Conservation (phyloP, 176 grass and related monocot species). For the Oryza longistaminata region DNA sequence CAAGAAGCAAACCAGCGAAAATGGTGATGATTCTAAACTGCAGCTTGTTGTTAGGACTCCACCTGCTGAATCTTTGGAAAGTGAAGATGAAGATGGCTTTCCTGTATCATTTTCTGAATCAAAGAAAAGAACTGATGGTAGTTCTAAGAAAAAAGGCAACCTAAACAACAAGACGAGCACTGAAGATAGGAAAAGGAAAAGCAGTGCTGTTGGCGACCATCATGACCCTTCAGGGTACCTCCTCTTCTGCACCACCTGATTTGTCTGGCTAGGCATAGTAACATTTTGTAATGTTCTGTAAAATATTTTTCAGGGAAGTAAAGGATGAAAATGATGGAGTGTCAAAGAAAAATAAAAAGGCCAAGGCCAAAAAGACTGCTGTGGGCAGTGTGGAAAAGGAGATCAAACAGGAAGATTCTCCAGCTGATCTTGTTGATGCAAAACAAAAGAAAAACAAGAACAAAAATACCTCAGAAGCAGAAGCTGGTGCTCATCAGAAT, state of each 20-base stretch:
- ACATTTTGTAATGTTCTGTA: background rate
- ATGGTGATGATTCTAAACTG: conserved; percentile 44
- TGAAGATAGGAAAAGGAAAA: conserved; percentile 77
- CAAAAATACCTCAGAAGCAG: conserved; percentile 38
- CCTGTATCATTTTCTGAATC: conserved; percentile 54
- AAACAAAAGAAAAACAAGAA: conserved; percentile 58
- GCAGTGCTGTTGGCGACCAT: conserved; percentile 32
- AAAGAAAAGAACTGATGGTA: conserved; percentile 45
- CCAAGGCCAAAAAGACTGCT: conserved; percentile 47
- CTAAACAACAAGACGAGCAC: conserved; percentile 26
- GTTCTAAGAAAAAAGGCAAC: conserved; percentile 21
- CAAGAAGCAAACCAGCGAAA: conserved; percentile 54
- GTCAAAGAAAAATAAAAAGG: conserved; percentile 69
- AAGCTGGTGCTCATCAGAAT: conserved; percentile 28
- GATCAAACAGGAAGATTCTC: conserved; percentile 17
- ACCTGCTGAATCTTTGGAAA: conserved; percentile 50
- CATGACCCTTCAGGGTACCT: conserved; percentile 50
- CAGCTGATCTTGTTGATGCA: conserved; percentile 14
- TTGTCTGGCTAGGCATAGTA: background rate
- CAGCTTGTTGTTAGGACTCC: conserved; percentile 53
- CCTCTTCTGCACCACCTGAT: background rate
- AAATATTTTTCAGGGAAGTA: conserved; percentile 32
- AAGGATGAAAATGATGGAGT: conserved; percentile 37
- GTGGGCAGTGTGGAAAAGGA: conserved; percentile 41
- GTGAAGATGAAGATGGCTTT: conserved; percentile 98